Base-by-base conservation (phyloP, 352 stramenopile genomes). In the Globisporangium orthogonon region DNA sequence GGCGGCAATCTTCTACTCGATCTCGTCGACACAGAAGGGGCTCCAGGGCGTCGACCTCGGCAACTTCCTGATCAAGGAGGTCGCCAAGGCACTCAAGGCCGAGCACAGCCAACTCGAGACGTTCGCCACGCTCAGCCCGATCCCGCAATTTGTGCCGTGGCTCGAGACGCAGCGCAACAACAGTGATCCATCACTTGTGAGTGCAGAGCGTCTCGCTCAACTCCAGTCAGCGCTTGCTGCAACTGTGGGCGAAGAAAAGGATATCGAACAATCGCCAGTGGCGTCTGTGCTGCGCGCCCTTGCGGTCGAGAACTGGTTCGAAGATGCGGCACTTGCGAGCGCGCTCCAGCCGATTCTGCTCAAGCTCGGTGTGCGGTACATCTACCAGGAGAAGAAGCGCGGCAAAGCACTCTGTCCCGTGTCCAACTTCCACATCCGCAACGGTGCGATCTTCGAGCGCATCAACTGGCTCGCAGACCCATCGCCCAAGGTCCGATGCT, bases 1-100 rank as follows among this genome's bases (percentile, higher is more conserved):
- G 41, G 73, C 86, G 53, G 94, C 95, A 15, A 96, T 97, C 37
- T 98, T 98, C 65, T 98, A 98, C 71, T 98, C 94, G 1, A 98
- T 98, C 64, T 97, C 78, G 9, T 92, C 93, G 41, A 96, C 94
- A 5, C 87, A 98, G 63, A 89, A 87, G 56, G 95, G 94, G 10
- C 68, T 94, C 23, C 81, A 88, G 70, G 95, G 95, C 14, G 79
- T 98, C 37, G 91, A 98, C 55, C 72, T 98, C 7, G 95, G 94
- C 44, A 98, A 98, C 69, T 97, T 97, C 65, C 67, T 98, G 30
- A 98, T 98, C 61, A 98, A 98, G 70, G 78, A 96, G 65, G 91
- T 97, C 14, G 92, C 96, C 29, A 91, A 95, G 67, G 65, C 71
- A 37, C 66, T 96, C 29, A 80, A 76, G 66, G 58, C 62, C 18